Evolutionary conservation across 129 eudicot species (phyloP).

Genomic region (Saussurea involucrata): DNA sequence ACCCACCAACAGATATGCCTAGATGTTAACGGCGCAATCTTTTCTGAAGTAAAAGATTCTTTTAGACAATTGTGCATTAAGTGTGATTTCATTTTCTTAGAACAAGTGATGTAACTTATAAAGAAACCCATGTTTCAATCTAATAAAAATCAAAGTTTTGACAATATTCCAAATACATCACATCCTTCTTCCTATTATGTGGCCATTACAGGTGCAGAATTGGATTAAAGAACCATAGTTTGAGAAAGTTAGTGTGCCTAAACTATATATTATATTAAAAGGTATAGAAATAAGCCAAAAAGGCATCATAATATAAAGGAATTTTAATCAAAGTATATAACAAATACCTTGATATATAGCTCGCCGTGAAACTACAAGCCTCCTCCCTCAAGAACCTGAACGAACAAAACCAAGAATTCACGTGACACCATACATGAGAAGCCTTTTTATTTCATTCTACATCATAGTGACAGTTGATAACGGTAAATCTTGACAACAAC

Average conservation of each 20-base stretch:
- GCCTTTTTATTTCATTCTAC: conserved; percentile 10
- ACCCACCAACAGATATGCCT: conserved; percentile 69
- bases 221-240: conserved; percentile 11
- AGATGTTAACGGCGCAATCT: conserved; percentile 39
- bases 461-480: conserved; percentile 10
- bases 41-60: conserved; percentile 27
- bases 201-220: neutral
- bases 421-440: neutral
- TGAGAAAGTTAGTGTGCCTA: conserved; percentile 11
- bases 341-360: conserved; percentile 5
- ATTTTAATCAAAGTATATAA: neutral
- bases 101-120: conserved; percentile 4
- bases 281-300: neutral
- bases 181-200: neutral
- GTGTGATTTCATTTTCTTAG: conserved; percentile 28
- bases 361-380: neutral
- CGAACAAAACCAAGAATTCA: neutral
- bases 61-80: conserved; percentile 35
- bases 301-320: neutral
- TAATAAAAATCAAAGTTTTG: conserved; percentile 21
- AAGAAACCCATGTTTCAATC: conserved; percentile 9
- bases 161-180: conserved; percentile 3
- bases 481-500: neutral
- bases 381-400: neutral
- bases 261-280: neutral